Evolutionary conservation across 768 basidiomycete genomes (phyloP).

Genomic region (Leccinum subgranulosum): DNA sequence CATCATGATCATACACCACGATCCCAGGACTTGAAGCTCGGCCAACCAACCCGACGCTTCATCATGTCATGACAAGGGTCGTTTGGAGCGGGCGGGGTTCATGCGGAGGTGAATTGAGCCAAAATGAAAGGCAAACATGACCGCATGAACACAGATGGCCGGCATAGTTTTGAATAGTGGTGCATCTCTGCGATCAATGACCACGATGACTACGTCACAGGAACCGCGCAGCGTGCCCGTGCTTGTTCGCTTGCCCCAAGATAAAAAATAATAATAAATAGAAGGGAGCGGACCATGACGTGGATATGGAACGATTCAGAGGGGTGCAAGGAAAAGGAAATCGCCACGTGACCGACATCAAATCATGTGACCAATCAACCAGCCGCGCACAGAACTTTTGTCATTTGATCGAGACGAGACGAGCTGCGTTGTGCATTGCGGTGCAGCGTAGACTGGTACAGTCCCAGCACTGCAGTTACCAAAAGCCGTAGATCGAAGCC

Average conservation of each 20-base stretch:
- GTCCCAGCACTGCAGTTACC: background rate
- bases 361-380: background rate
- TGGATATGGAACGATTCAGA: slow-evolving; percentile 7
- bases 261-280: background rate
- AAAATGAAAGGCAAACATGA: slow-evolving; percentile 1
- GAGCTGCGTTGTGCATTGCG: background rate
- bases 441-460: background rate
- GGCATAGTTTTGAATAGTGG: background rate
- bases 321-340: background rate
- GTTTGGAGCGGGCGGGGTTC: slow-evolving; percentile 19
- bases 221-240: slow-evolving; percentile 13
- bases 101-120: slow-evolving; percentile 17
- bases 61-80: background rate
- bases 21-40: background rate
- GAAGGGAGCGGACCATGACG: slow-evolving; percentile 14
- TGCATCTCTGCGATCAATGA: background rate
- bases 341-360: slow-evolving; percentile 2
- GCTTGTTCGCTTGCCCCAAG: background rate
- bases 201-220: slow-evolving; percentile 27
- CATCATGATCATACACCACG: background rate
- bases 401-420: background rate
- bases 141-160: slow-evolving; percentile 9
- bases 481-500: background rate
- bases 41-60: background rate
- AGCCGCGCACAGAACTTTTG: background rate